phyloP scores from a whole-genome alignment of 2,329 filamentous ascomycete species.

The Sarocladium brachiariae region DNA sequence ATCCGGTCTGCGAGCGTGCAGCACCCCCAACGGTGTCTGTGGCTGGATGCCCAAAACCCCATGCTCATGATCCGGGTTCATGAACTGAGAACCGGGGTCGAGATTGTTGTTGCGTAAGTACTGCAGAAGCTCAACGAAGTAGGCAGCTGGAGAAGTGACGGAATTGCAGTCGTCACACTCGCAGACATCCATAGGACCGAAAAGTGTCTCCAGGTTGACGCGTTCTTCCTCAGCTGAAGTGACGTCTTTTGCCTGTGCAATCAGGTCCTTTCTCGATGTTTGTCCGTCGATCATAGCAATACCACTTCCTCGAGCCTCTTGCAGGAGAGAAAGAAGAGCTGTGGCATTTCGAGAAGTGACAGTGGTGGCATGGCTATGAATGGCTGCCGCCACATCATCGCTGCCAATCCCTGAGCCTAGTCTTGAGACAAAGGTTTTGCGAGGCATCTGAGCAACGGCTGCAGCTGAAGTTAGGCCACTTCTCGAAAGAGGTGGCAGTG shows the following conservation, averaged over 20 bases:
- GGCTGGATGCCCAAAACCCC: background rate
- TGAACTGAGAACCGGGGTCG: background rate
- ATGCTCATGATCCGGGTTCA: background rate
- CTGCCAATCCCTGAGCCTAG: background rate
- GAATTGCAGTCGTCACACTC: slow-evolving; percentile 10
- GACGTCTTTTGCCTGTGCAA: slow-evolving; percentile 13
- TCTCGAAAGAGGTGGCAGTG: background rate
- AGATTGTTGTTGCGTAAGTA: slow-evolving; percentile 10
- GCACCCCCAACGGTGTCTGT: background rate
- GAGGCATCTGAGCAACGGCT: background rate
- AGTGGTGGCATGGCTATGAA: background rate
- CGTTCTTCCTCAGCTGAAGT: slow-evolving; percentile 41
- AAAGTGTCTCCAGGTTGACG: slow-evolving; percentile 9
- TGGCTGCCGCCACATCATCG: background rate
- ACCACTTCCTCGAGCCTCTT: background rate
- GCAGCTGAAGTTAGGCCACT: background rate
- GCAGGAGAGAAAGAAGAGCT: background rate
- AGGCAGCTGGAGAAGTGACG: slow-evolving; percentile 10
- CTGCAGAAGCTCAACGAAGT: slow-evolving; percentile 13
- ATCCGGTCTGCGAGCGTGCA: slow-evolving; percentile 8
- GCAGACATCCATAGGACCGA: slow-evolving; percentile 1
- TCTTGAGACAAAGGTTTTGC: background rate
- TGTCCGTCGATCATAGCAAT: background rate
- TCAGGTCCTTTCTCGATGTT: background rate
- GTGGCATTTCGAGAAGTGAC: background rate